Evolutionary conservation across 768 basidiomycete genomes (phyloP).

Genomic region (Rhodosporidiobolus sp.): DNA sequence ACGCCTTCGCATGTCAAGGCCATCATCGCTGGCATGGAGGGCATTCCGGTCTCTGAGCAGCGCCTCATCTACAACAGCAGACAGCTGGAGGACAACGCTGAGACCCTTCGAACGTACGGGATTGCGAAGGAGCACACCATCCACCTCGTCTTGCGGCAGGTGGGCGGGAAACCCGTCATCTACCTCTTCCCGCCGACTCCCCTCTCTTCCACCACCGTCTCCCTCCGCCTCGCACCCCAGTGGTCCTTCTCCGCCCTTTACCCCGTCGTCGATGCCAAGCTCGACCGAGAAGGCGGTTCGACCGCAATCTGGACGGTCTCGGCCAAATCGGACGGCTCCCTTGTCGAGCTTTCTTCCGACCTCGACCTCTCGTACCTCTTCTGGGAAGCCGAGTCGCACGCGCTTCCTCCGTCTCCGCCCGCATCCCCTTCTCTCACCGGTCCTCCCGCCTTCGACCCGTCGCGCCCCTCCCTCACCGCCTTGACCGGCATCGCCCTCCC

Average conservation of each 20-base stretch:
- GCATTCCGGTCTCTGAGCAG: too few relatives aligned
- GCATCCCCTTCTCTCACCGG: neutral
- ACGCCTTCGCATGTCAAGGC: too few relatives aligned
- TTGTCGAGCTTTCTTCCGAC: constrained; percentile 47
- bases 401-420: neutral
- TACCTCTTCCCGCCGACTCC: constrained; percentile 49
- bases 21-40: too few relatives aligned
- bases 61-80: too few relatives aligned
- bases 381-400: constrained; percentile 47
- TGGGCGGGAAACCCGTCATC: constrained; percentile 53
- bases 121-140: constrained; percentile 80
- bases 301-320: constrained; percentile 48
- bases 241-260: constrained; percentile 51
- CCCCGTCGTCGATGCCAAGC: constrained; percentile 33
- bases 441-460: too few relatives aligned
- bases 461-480: constrained; percentile 4
- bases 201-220: constrained; percentile 43
- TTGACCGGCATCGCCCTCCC: constrained; percentile 48
- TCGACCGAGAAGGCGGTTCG: neutral
- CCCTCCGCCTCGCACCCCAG: constrained; percentile 47
- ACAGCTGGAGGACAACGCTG: constrained; percentile 82
- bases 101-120: constrained; percentile 81
- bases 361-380: constrained; percentile 50
- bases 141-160: constrained; percentile 83
- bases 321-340: constrained; percentile 46